Conservation (phyloP, 2,329 filamentous ascomycete genomes). For the Nigrospora oryzae region DNA sequence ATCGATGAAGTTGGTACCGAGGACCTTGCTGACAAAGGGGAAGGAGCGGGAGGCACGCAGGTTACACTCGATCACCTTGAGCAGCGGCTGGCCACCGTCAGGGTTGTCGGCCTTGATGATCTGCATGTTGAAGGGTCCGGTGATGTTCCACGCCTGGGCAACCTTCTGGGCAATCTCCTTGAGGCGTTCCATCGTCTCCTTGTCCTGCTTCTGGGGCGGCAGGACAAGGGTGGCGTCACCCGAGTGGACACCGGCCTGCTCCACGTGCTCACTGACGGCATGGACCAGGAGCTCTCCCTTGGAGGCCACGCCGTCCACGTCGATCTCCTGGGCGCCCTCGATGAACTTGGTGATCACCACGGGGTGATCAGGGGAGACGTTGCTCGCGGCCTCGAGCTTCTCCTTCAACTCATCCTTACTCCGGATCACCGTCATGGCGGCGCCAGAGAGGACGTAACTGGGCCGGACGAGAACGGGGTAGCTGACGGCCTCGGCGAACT, state of each 20-base stretch:
- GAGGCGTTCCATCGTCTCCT: constrained; percentile 70
- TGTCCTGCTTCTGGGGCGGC: constrained; percentile 73
- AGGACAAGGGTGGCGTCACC: constrained; percentile 93
- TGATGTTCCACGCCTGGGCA: constrained; percentile 93
- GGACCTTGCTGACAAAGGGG: constrained; percentile 95
- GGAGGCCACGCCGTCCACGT: constrained; percentile 87
- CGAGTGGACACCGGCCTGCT: constrained; percentile 96
- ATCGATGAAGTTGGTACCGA: constrained; percentile 95
- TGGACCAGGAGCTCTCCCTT: constrained; percentile 82
- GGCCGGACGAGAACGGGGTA: constrained; percentile 95
- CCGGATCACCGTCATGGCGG: constrained; percentile 95
- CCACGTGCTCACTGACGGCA: constrained; percentile 90
- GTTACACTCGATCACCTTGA: constrained; percentile 99
- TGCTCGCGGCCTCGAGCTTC: constrained; percentile 83
- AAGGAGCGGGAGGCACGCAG: constrained; percentile 94
- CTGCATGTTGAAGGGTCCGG: constrained; percentile 99
- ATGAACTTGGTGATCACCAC: constrained; percentile 99
- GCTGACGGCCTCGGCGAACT: constrained; percentile 74
- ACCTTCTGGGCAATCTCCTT: constrained; percentile 97
- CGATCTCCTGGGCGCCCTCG: constrained; percentile 91
- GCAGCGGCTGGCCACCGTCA: constrained; percentile 62
- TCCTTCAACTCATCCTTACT: constrained; percentile 85
- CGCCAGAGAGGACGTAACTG: constrained; percentile 91
- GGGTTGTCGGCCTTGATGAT: constrained; percentile 87
- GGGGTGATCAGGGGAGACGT: constrained; percentile 90